Conservation (phyloP, 2,329 filamentous ascomycete genomes). For the Alternaria arborescens region DNA sequence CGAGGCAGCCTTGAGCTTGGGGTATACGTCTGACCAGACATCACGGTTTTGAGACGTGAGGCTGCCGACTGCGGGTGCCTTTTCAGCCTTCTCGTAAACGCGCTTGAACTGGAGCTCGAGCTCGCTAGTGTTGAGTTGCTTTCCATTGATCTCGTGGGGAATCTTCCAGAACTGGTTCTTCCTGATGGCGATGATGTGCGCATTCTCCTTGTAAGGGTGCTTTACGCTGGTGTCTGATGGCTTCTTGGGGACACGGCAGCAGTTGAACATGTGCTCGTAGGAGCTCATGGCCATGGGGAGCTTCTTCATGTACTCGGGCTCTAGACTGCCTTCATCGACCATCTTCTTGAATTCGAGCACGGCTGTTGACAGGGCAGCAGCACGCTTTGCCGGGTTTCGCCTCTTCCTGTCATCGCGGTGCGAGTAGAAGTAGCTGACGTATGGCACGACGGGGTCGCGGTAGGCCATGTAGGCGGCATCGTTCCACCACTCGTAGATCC, state of each 20-base stretch:
- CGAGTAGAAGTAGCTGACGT: conserved; percentile 99
- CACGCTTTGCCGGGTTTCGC: conserved; percentile 88
- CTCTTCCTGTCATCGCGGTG: conserved; percentile 91
- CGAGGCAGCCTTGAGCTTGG: conserved; percentile 74
- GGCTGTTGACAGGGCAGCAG: conserved; percentile 86
- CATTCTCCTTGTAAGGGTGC: conserved; percentile 76
- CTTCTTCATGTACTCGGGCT: conserved; percentile 99
- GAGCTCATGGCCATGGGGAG: conserved; percentile 98
- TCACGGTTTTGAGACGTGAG: conserved; percentile 94
- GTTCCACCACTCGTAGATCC: conserved; percentile 99
- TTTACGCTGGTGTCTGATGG: conserved; percentile 85
- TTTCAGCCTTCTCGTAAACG: conserved; percentile 76
- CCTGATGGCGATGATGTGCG: conserved; percentile 87
- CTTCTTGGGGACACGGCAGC: conserved; percentile 81
- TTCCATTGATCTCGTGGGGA: conserved; percentile 78
- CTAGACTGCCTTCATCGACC: conserved; percentile 81
- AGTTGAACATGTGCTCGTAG: conserved; percentile 99
- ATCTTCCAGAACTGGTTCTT: conserved; percentile 99
- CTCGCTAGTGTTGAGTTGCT: conserved; percentile 87
- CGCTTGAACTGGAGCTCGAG: conserved; percentile 88
- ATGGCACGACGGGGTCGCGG: conserved; percentile 94
- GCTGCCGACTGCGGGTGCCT: conserved; percentile 77
- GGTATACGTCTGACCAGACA: conserved; percentile 78
- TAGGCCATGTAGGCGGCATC: conserved; percentile 90
- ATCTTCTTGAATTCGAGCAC: conserved; percentile 93